Base-by-base conservation (phyloP, 2,329 filamentous ascomycete species). In the Clonostachys rosea region DNA sequence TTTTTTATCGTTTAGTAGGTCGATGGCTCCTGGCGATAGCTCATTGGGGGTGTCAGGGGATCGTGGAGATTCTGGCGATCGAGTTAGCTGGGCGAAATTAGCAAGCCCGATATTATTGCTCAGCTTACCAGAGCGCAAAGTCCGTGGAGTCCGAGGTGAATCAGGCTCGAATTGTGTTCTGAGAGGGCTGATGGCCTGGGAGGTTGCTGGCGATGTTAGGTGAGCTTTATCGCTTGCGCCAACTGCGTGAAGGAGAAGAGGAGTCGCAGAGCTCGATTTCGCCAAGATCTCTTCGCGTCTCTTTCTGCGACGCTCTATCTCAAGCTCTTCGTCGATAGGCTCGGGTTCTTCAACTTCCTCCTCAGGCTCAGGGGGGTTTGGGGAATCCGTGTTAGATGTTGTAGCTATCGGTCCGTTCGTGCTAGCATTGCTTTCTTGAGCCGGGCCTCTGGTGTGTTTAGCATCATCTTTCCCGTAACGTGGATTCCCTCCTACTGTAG, bases 251-350 rank as follows among this genome's bases (percentile, higher is more conserved):
- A 92, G 81, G 50, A 88, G 78, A 58, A 92, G 75, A 45, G 88
- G 86, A 44, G 85, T 84, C 45, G 84, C 79, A 58, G 86, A 84
- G 54, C 83, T 84, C 58, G 90, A 87, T 71, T 91, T 95, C 63
- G 89, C 87, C 61, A 90, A 81, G 53, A 95, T 87, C 53, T 89
- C 89, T 69, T 94, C 89, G 54, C 91, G 85, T 49, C 87, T 83
- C 61, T 87, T 90, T 30, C 91, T 86, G 47, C 91, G 87, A 58
- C 90, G 85, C 65, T 95, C 88, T 58, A 96, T 87, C 59, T 92
- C 78, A 55, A 87, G 84, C 52, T 87, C 87, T 70, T 95, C 88
- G 63, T 95, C 87, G 55, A 90, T 63, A n/a, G 79, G 75, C 56
- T 83, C 74, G 47, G 77, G 70, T 53, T 79, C 76, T 51, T 78